These are phyloP conservation scores for Pyrenophora seminiperda DNA, from an alignment of 2,329 filamentous ascomycete species.

Conservation along the genomic window DNA sequence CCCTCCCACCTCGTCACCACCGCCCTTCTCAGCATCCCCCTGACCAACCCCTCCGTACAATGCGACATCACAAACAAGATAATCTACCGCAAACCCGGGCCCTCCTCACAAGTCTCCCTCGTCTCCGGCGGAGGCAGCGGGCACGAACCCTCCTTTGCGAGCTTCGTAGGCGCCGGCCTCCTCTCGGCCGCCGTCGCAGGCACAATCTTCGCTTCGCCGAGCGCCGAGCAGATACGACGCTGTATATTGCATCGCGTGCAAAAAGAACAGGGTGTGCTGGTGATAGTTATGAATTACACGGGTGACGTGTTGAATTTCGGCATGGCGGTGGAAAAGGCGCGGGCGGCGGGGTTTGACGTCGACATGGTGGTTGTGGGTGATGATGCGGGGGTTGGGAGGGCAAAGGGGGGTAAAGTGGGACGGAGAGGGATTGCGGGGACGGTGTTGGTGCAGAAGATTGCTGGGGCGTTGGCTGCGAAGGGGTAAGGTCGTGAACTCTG, in stretches of 20 bases:
- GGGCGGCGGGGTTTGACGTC: slow-evolving; percentile 74
- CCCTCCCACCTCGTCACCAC: slow-evolving; percentile 76
- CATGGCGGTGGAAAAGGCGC: slow-evolving; percentile 90
- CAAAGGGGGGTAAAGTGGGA: slow-evolving; percentile 87
- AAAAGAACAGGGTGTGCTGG: slow-evolving; percentile 73
- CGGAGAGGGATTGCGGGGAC: slow-evolving; percentile 89
- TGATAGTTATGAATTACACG: slow-evolving; percentile 97
- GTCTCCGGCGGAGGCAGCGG: slow-evolving; percentile 88
- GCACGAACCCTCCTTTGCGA: slow-evolving; percentile 86
- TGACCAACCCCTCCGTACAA: slow-evolving; percentile 82
- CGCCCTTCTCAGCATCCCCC: slow-evolving; percentile 76
- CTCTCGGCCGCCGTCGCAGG: slow-evolving; percentile 83
- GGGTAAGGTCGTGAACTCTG: slow-evolving; percentile 53
- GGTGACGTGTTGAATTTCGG: slow-evolving; percentile 81
- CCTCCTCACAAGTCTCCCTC: slow-evolving; percentile 70
- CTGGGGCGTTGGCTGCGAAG: slow-evolving; percentile 77
- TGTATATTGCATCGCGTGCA: slow-evolving; percentile 77
- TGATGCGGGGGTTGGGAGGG: slow-evolving; percentile 85
- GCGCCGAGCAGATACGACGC: slow-evolving; percentile 78
- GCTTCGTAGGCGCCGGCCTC: slow-evolving; percentile 81
- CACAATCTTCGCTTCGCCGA: slow-evolving; percentile 83
- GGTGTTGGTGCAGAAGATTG: slow-evolving; percentile 88
- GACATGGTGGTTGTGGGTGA: slow-evolving; percentile 94
- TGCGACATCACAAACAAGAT: slow-evolving; percentile 83
- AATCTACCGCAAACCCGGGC: slow-evolving; percentile 35